A percentile compares a stretch with the other conserved stretches of the same genome.
Conservation (phyloP, 805 yeast genomes). For the Myxozyma nipponensis region DNA sequence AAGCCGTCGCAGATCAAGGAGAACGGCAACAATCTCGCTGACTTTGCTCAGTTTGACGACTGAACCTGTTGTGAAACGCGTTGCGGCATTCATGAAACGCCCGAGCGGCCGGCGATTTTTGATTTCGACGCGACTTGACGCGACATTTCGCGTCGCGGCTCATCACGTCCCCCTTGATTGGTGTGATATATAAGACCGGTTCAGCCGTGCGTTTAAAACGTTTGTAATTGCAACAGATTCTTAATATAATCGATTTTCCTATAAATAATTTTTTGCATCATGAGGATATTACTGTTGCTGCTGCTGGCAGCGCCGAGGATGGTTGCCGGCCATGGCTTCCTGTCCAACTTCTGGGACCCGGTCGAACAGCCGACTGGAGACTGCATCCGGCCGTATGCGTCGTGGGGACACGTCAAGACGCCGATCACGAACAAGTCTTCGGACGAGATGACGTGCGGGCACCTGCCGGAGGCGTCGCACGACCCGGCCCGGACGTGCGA, state of each 20-base stretch:
- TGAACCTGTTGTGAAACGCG: too few species aligned
- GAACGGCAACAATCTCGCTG: neutral
- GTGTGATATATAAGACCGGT: too few species aligned
- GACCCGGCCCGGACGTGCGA: neutral
- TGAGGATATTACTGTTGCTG: neutral
- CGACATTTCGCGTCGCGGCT: too few species aligned
- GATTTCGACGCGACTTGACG: too few species aligned
- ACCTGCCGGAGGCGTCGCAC: slow-evolving; percentile 1
- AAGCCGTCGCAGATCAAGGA: neutral
- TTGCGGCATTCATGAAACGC: too few species aligned
- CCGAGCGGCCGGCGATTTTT: too few species aligned
- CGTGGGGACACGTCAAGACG: neutral
- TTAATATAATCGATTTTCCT: too few species aligned
- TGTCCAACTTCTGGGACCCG: slow-evolving; percentile 6
- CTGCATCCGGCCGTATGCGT: slow-evolving; percentile 7
- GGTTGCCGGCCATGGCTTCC: slow-evolving; percentile 3
- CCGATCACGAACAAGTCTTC: slow-evolving; percentile 6
- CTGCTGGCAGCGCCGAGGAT: neutral
- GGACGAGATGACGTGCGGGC: slow-evolving; percentile 8
- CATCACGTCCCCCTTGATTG: too few species aligned
- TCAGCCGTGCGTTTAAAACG: too few species aligned
- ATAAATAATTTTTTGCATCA: too few species aligned
- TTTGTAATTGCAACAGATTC: too few species aligned
- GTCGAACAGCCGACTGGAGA: neutral
- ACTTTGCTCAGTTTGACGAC: neutral